Percentiles rank a stretch among this genome's conserved stretches.
phyloP scores from a whole-genome alignment of 768 basidiomycete species.

The Clitopilus passeckerianus region DNA sequence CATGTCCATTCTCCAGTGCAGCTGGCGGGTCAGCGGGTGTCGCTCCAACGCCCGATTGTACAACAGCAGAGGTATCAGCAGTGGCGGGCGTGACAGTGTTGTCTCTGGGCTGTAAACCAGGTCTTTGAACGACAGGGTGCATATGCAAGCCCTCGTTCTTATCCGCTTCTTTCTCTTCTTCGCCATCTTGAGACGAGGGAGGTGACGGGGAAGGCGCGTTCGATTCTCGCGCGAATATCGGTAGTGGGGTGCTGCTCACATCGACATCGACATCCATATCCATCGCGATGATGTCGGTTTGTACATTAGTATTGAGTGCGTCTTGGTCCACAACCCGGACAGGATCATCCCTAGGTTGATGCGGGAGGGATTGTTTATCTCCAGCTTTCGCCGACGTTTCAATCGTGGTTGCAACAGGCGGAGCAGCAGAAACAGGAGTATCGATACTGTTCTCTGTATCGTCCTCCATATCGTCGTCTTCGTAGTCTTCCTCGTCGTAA shows the following conservation, averaged over 20 bases:
- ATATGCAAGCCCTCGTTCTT: slow-evolving; percentile 31
- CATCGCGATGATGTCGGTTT: slow-evolving; percentile 12
- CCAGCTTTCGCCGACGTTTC: neutral
- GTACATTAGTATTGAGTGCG: neutral
- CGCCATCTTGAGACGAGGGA: slow-evolving; percentile 12
- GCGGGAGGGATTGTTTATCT: neutral
- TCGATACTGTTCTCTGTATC: neutral
- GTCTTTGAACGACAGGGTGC: slow-evolving; percentile 46
- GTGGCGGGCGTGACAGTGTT: slow-evolving; percentile 10
- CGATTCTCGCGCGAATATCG: slow-evolving; percentile 4
- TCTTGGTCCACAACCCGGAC: neutral
- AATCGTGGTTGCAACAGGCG: neutral
- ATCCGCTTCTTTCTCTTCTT: slow-evolving; percentile 17
- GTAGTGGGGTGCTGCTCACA: slow-evolving; percentile 6
- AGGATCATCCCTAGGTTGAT: neutral
- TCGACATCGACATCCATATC: slow-evolving; percentile 14
- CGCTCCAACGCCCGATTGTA: neutral
- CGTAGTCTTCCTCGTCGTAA: neutral
- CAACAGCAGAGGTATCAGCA: slow-evolving; percentile 1
- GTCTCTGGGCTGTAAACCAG: slow-evolving; percentile 6
- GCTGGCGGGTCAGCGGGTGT: neutral
- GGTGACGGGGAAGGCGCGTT: slow-evolving; percentile 10
- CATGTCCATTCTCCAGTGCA: neutral
- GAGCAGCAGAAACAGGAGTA: neutral
- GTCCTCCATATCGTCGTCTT: neutral